phyloP scores from a whole-genome alignment of 176 grass and related monocot genomes.

The Chrysopogon serrulatus region DNA sequence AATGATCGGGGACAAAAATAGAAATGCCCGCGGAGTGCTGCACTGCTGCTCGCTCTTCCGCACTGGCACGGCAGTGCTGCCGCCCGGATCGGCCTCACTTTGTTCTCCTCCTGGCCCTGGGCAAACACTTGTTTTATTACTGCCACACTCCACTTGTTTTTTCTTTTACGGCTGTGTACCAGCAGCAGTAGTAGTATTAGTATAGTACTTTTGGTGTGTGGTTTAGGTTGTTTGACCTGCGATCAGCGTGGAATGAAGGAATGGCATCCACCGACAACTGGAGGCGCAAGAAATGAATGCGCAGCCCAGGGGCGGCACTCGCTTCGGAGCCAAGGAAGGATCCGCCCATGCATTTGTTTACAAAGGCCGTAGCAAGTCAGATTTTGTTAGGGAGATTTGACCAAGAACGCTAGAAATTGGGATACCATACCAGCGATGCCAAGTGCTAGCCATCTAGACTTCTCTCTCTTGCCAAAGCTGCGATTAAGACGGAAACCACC shows the following conservation, averaged over 20 bases:
- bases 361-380: neutral
- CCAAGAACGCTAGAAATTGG: neutral
- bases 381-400: neutral
- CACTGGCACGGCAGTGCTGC: neutral
- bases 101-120: neutral
- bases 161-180: neutral
- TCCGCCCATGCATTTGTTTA: conserved; percentile 2
- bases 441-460: neutral
- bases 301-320: conserved; percentile 10
- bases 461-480: too few relatives aligned
- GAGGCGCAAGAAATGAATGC: conserved; percentile 27
- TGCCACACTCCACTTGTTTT: too few relatives aligned
- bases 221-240: conserved; percentile 17
- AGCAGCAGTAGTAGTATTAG: too few relatives aligned
- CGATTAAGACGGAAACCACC: neutral
- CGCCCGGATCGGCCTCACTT: neutral
- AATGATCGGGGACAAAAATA: neutral
- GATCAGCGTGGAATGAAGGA: neutral
- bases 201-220: neutral
- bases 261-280: conserved; percentile 46
- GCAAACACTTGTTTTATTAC: neutral
- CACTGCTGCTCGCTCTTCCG: neutral
- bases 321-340: conserved; percentile 24
- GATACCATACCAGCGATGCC: neutral
- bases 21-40: neutral